Base-by-base conservation (phyloP, 768 basidiomycete genomes). In the Russula sp. region DNA sequence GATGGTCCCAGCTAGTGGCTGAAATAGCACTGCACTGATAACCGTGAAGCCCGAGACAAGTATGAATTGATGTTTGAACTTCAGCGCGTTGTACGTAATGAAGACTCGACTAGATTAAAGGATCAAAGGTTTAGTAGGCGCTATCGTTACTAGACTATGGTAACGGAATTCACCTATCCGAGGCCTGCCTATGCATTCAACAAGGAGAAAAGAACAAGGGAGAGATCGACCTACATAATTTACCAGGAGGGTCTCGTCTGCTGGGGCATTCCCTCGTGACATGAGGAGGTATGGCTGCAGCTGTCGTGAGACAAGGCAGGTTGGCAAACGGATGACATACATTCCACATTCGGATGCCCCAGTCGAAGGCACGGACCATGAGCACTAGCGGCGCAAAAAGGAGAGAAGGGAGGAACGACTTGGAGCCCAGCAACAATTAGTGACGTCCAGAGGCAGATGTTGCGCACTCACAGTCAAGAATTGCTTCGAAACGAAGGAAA, bases 401-500 rank as follows among this genome's bases (percentile, higher is more conserved):
- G 25, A 79, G 67, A 4, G 78, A 79, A 0, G 86, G 85, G 66
- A 87, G 73, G 69, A 86, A 85, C 0, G 83, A 78, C 85, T 86
- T 53, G 14, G 10, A 36, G 9, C 51, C 56, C 11, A 45, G 58
- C 7, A n/a, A 35, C 9, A 58, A 20, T 54, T 18, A 63, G 43
- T 51, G 18, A 20, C 16, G 35, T n/a, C 7, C n/a, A 9, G 34
- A 22, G 11, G 46, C 18, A 52, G 14, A 16, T 16, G 22, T 47
- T 22, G 52, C 2, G 5, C 61, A 76, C 82, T 67, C 74, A 78
- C 69, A 72, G 77, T 77, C 45, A 81, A 61, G 63, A 77, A 75
- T 36, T 76, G 72, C 32, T 73, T 74, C 11, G 83, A 83, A 8
- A 78, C 76, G 34, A 81, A 69, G 8, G 73, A 71, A 63, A 86